Evolutionary conservation across 768 basidiomycete genomes (phyloP), one percentile per base, ranked within the genome.

Genomic region (Suillus occidentalis): DNA sequence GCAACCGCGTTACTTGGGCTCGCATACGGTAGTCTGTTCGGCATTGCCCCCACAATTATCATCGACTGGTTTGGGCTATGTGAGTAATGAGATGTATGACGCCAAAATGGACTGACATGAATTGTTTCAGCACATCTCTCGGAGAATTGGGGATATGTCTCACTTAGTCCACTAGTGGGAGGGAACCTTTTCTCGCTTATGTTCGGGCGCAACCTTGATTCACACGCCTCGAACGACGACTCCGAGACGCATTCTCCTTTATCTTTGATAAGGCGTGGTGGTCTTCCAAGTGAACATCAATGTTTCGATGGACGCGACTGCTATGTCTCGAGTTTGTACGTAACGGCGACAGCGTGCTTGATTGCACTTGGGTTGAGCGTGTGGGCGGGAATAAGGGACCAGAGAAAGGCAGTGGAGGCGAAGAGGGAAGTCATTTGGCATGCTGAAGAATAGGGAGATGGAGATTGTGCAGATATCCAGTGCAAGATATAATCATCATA

Each of bases 11-110:
- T 77, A 36, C 65, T 81, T 12, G 74, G 75, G 13, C 70, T 81
- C 36, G 87, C 88, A 0, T 90, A 95, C 69, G 94, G 94, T 4
- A 83, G 85, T 58, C 72, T 87, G 62, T 94, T 92, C 72, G 90
- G 89, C 2, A 78, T 91, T 50, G 82, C 85, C 71, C 91, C 92
- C 0, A 87, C 89, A n/a, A 81, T 96, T 37, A 82, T 86, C 60
- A 82, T 95, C 31, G 95, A 96, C 69, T 95, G 92, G 92, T 96
- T 95, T 69, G 94, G 94, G 8, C 80, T 96, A 71, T 80, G 92
- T 92, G 70, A 71, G 90, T 86, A 2, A 13, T 37, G n/a, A 31
- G 20, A 40, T 34, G 20, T 13, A 9, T 8, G 16, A 56, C 22
- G 16, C 22, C 22, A 36, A 42, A 50, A 8, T n/a, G 6, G 12